Percentiles rank a stretch among this genome's conserved stretches.
phyloP scores from a whole-genome alignment of 805 yeast genomes.

The Diddensiella santjacobensis region DNA sequence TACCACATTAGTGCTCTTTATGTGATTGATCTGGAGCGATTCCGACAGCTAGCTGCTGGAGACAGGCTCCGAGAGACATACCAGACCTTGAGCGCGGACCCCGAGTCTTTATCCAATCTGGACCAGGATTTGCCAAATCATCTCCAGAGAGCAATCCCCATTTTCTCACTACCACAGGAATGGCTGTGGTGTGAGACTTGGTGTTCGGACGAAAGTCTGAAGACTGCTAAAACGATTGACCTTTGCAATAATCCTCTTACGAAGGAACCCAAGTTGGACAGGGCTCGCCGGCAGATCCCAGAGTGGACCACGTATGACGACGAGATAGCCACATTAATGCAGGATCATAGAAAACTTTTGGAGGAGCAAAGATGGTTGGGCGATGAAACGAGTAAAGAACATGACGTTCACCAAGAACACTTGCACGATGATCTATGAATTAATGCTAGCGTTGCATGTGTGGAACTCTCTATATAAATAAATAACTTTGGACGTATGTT shows the following conservation, averaged over 20 bases:
- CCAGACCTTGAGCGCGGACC: slow-evolving; percentile 75
- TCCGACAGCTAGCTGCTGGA: slow-evolving; percentile 69
- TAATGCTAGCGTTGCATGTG: too few relatives aligned
- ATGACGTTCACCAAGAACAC: too few relatives aligned
- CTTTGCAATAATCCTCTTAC: slow-evolving; percentile 81
- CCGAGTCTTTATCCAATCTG: slow-evolving; percentile 70
- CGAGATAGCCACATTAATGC: slow-evolving; percentile 38
- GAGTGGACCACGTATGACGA: slow-evolving; percentile 72
- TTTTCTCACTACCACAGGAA: slow-evolving; percentile 69
- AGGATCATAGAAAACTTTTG: slow-evolving; percentile 1
- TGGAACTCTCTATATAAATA: slow-evolving; percentile 4
- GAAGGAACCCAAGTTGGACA: slow-evolving; percentile 69
- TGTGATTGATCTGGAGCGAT: slow-evolving; percentile 68
- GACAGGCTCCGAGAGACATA: slow-evolving; percentile 79
- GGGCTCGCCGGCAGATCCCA: slow-evolving; percentile 71
- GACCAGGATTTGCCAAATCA: slow-evolving; percentile 96
- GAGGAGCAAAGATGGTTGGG: too few relatives aligned
- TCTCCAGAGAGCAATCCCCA: slow-evolving; percentile 63
- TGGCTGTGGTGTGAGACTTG: slow-evolving; percentile 96
- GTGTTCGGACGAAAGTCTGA: slow-evolving; percentile 65
- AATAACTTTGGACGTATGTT: slow-evolving; percentile 10
- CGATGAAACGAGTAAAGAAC: too few relatives aligned
- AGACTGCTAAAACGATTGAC: slow-evolving; percentile 72
- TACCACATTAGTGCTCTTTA: slow-evolving; percentile 84
- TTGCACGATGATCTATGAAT: too few relatives aligned